Conservation (phyloP, 345 rosid species). For the Murraya paniculata region DNA sequence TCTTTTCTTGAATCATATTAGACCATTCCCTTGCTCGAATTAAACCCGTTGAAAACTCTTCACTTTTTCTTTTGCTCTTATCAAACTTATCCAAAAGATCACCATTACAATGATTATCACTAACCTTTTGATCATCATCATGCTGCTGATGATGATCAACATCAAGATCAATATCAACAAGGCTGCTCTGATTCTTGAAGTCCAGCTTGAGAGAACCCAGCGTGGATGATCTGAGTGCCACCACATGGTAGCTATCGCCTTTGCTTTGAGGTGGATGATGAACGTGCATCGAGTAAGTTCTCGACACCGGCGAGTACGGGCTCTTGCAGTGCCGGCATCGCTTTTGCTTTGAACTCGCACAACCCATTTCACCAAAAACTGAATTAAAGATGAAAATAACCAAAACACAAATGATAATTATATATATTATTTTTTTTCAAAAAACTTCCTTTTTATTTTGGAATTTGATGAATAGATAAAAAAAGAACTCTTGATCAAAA, state of each 20-base stretch:
- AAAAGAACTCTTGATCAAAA: constrained; percentile 2
- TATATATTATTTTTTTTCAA: background rate
- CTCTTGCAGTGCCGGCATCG: constrained; percentile 69
- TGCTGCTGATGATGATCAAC: background rate
- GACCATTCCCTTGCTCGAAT: constrained; percentile 94
- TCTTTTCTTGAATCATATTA: constrained; percentile 66
- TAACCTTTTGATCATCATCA: background rate
- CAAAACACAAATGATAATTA: background rate
- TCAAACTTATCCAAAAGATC: constrained; percentile 11
- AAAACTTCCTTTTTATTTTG: background rate
- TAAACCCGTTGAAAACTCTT: constrained; percentile 44
- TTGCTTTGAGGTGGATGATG: constrained; percentile 56
- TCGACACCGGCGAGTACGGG: constrained; percentile 57
- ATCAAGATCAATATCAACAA: background rate
- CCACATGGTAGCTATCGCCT: constrained; percentile 67
- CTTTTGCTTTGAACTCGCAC: constrained; percentile 75
- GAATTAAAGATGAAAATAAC: background rate
- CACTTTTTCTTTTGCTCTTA: constrained; percentile 10
- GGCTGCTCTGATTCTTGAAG: constrained; percentile 24
- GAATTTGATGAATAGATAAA: constrained; percentile 9
- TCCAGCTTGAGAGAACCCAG: constrained; percentile 70
- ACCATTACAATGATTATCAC: constrained; percentile 11
- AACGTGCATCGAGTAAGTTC: constrained; percentile 71
- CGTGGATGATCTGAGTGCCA: constrained; percentile 69
- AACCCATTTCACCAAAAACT: constrained; percentile 55